Evolutionary conservation across 2,329 filamentous ascomycete genomes (phyloP).

Genomic region (Westerdykella aurantiaca): DNA sequence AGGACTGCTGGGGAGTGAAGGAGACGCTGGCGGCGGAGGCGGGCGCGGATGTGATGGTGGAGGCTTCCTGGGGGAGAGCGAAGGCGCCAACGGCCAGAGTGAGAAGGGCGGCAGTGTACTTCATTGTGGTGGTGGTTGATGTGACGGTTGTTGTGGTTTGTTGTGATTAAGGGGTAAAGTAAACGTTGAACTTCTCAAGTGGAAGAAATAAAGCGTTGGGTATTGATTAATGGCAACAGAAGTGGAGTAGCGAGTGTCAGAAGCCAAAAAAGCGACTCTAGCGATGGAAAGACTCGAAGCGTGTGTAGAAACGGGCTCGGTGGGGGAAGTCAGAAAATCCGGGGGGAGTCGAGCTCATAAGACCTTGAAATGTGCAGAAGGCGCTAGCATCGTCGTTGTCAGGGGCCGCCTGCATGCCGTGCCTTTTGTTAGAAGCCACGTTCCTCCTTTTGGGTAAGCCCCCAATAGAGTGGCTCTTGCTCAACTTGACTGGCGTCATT

Average conservation of each 20-base stretch:
- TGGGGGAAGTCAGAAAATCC: no score
- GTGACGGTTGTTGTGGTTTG: background rate
- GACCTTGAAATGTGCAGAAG: background rate
- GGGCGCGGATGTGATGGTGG: slow-evolving; percentile 31
- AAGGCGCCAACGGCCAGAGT: slow-evolving; percentile 42
- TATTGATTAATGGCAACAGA: background rate
- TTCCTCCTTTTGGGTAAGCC: no score
- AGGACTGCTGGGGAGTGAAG: slow-evolving; percentile 29
- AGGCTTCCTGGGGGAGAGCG: slow-evolving; percentile 38
- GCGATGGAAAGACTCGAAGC: background rate
- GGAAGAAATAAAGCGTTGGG: background rate
- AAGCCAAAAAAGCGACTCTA: slow-evolving; percentile 1
- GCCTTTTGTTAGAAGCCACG: no score
- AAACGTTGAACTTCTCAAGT: background rate
- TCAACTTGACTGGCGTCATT: no score
- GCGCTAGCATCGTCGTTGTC: background rate
- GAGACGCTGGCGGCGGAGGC: slow-evolving; percentile 22
- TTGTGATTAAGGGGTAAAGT: background rate
- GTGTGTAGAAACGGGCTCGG: background rate
- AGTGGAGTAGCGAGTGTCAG: slow-evolving; percentile 1
- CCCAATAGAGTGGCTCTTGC: no score
- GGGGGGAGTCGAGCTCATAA: no score
- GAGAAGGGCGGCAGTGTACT: slow-evolving; percentile 41
- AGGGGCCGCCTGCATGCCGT: background rate
- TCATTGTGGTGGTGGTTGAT: slow-evolving; percentile 29